phyloP scores from a whole-genome alignment of 139 green algal species.

The Yamagishiella unicocca region DNA sequence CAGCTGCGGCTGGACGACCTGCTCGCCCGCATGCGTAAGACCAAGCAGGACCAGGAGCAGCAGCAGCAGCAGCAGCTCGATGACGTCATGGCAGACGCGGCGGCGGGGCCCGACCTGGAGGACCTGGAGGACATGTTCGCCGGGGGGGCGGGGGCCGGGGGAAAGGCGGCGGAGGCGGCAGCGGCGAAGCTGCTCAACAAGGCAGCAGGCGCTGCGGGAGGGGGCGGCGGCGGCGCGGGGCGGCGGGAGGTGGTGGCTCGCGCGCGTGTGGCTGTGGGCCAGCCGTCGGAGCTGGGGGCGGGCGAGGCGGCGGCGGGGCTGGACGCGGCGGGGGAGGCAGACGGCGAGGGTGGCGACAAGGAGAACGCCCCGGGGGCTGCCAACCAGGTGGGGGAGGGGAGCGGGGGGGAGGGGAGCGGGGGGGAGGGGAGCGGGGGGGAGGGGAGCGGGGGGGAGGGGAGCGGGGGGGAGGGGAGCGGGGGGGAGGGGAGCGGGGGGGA shows the following conservation, averaged over 20 bases:
- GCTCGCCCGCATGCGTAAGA: slow-evolving; percentile 22
- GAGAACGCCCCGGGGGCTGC: slow-evolving; percentile 42
- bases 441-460: too few species aligned
- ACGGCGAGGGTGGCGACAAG: slow-evolving; percentile 27
- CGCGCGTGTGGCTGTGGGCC: background rate
- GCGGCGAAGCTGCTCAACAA: slow-evolving; percentile 4
- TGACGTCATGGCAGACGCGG: background rate
- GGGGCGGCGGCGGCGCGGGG: background rate
- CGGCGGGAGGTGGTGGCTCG: slow-evolving; percentile 15
- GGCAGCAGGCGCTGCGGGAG: background rate
- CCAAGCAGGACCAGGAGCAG: background rate
- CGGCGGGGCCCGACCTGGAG: slow-evolving; percentile 43
- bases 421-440: background rate
- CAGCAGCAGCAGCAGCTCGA: background rate
- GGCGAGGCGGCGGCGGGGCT: background rate
- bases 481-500: too few species aligned
- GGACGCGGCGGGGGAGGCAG: slow-evolving; percentile 11
- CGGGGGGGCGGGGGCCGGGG: background rate
- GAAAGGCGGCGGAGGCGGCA: slow-evolving; percentile 21
- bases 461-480: too few species aligned
- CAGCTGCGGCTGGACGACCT: slow-evolving; percentile 76
- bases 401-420: background rate
- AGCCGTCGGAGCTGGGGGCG: background rate
- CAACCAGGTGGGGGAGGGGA: slow-evolving; percentile 19
- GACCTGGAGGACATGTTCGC: slow-evolving; percentile 49